Evolutionary conservation across 2,329 filamentous ascomycete species (phyloP).

Genomic region (Microsporum audouinii): DNA sequence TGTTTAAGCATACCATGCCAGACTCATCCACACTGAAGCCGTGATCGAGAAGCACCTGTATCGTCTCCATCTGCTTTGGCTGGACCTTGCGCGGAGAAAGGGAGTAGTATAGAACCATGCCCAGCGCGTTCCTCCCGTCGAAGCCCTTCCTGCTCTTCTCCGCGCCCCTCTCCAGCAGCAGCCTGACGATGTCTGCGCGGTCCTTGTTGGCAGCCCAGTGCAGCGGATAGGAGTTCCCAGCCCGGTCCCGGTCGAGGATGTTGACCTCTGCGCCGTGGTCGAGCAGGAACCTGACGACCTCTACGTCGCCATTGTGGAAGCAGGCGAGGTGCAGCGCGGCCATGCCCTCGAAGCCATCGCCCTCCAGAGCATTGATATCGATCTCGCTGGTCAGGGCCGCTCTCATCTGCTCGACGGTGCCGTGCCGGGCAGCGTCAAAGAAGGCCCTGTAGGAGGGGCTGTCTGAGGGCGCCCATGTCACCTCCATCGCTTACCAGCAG

Average conservation of each 20-base stretch:
- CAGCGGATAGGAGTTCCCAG: slow-evolving; percentile 1
- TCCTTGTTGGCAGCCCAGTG: slow-evolving; percentile 5
- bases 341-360: slow-evolving; percentile 1
- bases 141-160: slow-evolving; percentile 1
- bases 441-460: neutral
- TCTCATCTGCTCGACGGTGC: neutral
- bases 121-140: neutral
- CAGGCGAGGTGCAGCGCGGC: slow-evolving; percentile 19
- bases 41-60: slow-evolving; percentile 1
- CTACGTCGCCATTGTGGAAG: slow-evolving; percentile 15
- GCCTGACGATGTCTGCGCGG: neutral
- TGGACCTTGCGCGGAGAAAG: neutral
- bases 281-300: slow-evolving; percentile 20
- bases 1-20: neutral
- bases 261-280: slow-evolving; percentile 15
- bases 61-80: slow-evolving; percentile 1
- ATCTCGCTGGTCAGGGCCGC: neutral
- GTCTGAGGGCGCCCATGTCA: slow-evolving; percentile 2
- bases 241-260: neutral
- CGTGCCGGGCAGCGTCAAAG: neutral
- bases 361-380: slow-evolving; percentile 2
- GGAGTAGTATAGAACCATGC: slow-evolving; percentile 3
- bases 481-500: neutral
- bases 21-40: slow-evolving; percentile 3
- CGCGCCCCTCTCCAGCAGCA: neutral